phyloP scores from a whole-genome alignment of 2,329 filamentous ascomycete genomes.

The Talaromyces amestolkiae region DNA sequence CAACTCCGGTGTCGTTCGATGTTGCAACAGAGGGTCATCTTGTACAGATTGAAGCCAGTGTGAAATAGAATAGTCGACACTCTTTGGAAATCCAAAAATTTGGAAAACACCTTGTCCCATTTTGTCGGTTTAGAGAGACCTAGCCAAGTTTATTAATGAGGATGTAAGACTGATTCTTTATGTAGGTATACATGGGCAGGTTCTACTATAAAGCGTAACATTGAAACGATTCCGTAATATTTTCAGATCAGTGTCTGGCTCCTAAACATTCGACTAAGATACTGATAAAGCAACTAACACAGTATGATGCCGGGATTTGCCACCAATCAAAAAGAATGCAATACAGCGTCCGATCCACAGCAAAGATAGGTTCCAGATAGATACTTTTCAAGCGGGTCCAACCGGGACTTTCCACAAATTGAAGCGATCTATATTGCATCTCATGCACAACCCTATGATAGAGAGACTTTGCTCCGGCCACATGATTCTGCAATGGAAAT shows the following conservation, averaged over 20 bases:
- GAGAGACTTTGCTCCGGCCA: no score
- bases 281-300: background rate
- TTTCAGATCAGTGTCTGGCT: background rate
- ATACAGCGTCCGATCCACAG: background rate
- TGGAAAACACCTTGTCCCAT: background rate
- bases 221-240: background rate
- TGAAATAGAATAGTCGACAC: background rate
- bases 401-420: background rate
- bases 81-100: background rate
- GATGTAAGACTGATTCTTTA: background rate
- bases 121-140: background rate
- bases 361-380: background rate
- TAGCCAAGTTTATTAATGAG: background rate
- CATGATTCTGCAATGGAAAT: no score
- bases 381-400: background rate
- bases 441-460: background rate
- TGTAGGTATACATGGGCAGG: background rate
- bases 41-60: conserved; percentile 6
- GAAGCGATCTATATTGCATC: background rate
- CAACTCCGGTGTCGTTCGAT: background rate
- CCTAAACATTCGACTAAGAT: background rate
- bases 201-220: no score
- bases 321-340: background rate
- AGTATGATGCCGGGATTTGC: background rate
- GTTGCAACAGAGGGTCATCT: background rate